phyloP scores from a whole-genome alignment of 768 basidiomycete species.

The Mrakia hoshinonis region DNA sequence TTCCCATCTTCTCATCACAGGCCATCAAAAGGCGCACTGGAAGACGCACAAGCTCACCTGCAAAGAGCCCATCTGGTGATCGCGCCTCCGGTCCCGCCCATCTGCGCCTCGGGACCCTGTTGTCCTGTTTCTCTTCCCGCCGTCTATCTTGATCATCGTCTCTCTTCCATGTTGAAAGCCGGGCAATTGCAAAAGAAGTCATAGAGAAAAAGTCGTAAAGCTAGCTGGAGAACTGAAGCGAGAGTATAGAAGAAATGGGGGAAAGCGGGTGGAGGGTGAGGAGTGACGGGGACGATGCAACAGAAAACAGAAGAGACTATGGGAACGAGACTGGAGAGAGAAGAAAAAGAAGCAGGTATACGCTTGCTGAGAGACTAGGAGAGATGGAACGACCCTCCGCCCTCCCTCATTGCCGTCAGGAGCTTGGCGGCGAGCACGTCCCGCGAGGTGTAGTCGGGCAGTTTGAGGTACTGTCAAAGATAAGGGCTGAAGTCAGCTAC shows the following conservation, averaged over 20 bases:
- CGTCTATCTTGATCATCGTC: too few species aligned
- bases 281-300: not conserved
- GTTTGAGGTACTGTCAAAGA: slow-evolving; percentile 52
- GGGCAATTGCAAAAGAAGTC: too few species aligned
- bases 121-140: too few species aligned
- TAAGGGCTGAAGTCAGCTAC: not conserved
- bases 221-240: not conserved
- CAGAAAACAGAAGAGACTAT: too few species aligned
- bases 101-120: too few species aligned
- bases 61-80: too few species aligned
- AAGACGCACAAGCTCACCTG: too few species aligned
- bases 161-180: too few species aligned
- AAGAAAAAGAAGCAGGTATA: not conserved
- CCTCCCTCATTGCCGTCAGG: slow-evolving; percentile 77
- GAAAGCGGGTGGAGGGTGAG: not conserved
- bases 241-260: not conserved
- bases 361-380: slow-evolving; percentile 48
- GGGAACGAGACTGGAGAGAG: not conserved
- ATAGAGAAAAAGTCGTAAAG: not conserved
- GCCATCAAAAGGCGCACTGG: too few species aligned
- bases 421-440: slow-evolving; percentile 76
- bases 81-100: too few species aligned
- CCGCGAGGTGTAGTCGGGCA: slow-evolving; percentile 89
- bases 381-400: slow-evolving; percentile 93
- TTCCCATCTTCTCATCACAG: too few species aligned